Conservation (phyloP, 768 basidiomycete species). For the Phaeotremella skinneri region DNA sequence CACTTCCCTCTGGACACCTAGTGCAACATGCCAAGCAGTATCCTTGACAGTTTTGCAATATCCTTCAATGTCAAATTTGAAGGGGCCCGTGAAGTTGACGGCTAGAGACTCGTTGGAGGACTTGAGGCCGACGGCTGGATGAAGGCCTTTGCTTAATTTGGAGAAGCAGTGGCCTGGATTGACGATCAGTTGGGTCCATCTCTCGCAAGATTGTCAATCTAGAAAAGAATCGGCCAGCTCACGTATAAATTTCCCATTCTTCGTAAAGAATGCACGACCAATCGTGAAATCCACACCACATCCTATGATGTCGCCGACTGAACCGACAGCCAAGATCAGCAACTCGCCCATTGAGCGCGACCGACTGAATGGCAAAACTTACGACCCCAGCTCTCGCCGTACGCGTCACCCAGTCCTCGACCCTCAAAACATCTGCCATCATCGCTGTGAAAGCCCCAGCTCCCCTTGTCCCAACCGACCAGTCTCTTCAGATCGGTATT, state of each 20-base stretch:
- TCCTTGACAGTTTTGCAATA: slow-evolving; percentile 52
- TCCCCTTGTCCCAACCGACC: slow-evolving; percentile 50
- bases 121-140: slow-evolving; percentile 84
- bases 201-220: neutral
- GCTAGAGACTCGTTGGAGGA: slow-evolving; percentile 73
- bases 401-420: slow-evolving; percentile 65
- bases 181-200: slow-evolving; percentile 10
- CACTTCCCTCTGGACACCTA: neutral
- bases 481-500: slow-evolving; percentile 34
- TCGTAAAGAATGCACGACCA: slow-evolving; percentile 80
- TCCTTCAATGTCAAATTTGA: slow-evolving; percentile 85
- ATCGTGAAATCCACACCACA: slow-evolving; percentile 85
- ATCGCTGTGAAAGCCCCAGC: slow-evolving; percentile 51
- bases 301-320: slow-evolving; percentile 83
- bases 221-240: slow-evolving; percentile 10
- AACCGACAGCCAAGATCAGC: neutral
- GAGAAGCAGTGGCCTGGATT: slow-evolving; percentile 32
- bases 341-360: neutral
- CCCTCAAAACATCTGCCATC: slow-evolving; percentile 61
- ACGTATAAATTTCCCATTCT: slow-evolving; percentile 64
- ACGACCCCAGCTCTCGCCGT: slow-evolving; percentile 80
- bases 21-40: slow-evolving; percentile 7
- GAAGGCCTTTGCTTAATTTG: slow-evolving; percentile 56
- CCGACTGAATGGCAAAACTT: slow-evolving; percentile 50
- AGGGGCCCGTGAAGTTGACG: slow-evolving; percentile 81